Conservation (phyloP, 495 filamentous ascomycete genomes). For the Amniculicola lignicola region DNA sequence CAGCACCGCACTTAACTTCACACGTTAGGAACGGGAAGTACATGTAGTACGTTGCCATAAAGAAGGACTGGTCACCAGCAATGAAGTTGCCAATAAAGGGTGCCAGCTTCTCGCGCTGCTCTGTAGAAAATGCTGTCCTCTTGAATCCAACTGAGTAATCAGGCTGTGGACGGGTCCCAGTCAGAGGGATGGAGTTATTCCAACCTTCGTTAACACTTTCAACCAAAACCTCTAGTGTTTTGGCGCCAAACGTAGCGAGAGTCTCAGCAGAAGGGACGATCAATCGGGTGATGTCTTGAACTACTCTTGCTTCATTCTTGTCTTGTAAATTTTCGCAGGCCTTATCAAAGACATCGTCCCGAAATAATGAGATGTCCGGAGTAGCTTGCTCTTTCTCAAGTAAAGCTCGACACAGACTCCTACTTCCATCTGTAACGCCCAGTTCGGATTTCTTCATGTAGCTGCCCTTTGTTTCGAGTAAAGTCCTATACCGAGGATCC, state of each 20-base stretch:
- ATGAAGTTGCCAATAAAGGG: constrained; percentile 15
- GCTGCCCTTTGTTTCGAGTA: constrained; percentile 23
- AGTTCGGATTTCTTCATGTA: constrained; percentile 18
- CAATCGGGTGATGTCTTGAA: constrained; percentile 29
- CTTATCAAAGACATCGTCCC: constrained; percentile 23
- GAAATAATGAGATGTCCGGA: constrained; percentile 28
- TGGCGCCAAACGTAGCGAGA: constrained; percentile 20
- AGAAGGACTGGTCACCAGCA: constrained; percentile 14
- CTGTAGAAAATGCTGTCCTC: constrained; percentile 13
- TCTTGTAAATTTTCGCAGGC: constrained; percentile 18
- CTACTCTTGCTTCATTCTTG: constrained; percentile 25
- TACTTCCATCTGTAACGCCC: constrained; percentile 22
- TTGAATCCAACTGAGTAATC: constrained; percentile 32
- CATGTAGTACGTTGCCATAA: constrained; percentile 37
- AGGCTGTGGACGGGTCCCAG: constrained; percentile 31
- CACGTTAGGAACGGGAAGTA: constrained; percentile 45
- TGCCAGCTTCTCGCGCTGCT: constrained; percentile 22
- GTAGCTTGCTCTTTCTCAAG: constrained; percentile 16
- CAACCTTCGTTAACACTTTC: constrained; percentile 34
- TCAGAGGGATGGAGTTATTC: constrained; percentile 27
- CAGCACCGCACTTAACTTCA: constrained; percentile 44
- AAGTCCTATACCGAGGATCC: constrained; percentile 27
- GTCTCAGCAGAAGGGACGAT: constrained; percentile 30
- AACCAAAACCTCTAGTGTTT: constrained; percentile 15
- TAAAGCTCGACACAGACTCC: constrained; percentile 19